Percentiles rank a stretch among this genome's conserved stretches.
Evolutionary conservation across 2,329 filamentous ascomycete species (phyloP).

Genomic region (Dothideomycetes sp.): DNA sequence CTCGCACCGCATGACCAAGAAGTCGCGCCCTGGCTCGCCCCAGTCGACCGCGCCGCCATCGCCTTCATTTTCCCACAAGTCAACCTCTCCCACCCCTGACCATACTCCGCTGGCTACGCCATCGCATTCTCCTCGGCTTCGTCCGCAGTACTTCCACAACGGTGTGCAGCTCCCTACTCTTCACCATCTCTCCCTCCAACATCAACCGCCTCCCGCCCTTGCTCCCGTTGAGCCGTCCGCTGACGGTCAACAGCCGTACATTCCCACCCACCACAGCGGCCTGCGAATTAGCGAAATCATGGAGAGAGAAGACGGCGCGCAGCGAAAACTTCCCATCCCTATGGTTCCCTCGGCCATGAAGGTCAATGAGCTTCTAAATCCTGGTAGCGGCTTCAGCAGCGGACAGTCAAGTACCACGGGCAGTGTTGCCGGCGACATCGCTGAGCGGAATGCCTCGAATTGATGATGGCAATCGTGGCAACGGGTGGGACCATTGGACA

Average conservation of each 20-base stretch:
- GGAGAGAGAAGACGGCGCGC: conserved; percentile 72
- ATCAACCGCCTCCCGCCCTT: conserved; percentile 46
- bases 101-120: conserved; percentile 98
- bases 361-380: conserved; percentile 70
- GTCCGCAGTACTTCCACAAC: conserved; percentile 56
- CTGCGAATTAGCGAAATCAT: conserved; percentile 88
- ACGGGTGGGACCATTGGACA: no score
- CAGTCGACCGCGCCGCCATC: conserved; percentile 94
- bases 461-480: conserved; percentile 2
- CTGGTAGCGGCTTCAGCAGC: conserved; percentile 54
- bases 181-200: conserved; percentile 57
- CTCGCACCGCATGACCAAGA: conserved; percentile 66
- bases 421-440: conserved; percentile 47
- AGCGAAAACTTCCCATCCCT: conserved; percentile 82
- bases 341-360: conserved; percentile 60
- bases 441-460: conserved; percentile 4
- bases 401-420: conserved; percentile 67
- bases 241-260: conserved; percentile 48
- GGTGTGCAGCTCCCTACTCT: conserved; percentile 80
- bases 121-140: conserved; percentile 83
- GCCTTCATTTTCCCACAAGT: conserved; percentile 92
- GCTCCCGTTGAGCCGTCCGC: conserved; percentile 60
- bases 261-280: conserved; percentile 49
- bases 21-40: conserved; percentile 84
- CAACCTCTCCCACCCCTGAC: conserved; percentile 86